These are phyloP conservation scores for Podosphaera fusca DNA, from an alignment of 2,329 filamentous ascomycete genomes.

Conservation along the genomic window DNA sequence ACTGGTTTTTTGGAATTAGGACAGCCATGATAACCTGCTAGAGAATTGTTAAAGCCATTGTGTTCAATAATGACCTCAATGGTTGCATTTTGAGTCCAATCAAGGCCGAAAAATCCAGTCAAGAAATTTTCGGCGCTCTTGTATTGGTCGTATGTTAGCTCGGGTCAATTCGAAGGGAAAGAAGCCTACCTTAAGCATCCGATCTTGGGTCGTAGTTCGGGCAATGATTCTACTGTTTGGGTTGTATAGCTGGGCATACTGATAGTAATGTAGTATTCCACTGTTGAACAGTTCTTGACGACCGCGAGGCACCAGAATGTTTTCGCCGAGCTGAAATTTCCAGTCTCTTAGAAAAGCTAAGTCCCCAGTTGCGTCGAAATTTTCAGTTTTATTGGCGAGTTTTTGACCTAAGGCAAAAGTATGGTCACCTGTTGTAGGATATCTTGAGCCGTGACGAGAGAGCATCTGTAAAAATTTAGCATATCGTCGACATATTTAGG, in stretches of 20 bases:
- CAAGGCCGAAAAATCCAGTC: conserved; percentile 55
- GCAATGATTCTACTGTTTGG: conserved; percentile 50
- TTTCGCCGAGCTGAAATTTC: conserved; percentile 43
- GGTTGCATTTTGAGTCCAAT: conserved; percentile 49
- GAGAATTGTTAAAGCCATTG: conserved; percentile 41
- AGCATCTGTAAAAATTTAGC: conserved; percentile 31
- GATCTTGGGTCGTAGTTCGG: conserved; percentile 51
- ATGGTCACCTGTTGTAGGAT: conserved; percentile 38
- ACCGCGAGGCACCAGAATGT: conserved; percentile 50
- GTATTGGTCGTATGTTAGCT: neutral
- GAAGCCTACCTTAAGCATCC: conserved; percentile 42
- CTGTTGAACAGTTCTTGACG: conserved; percentile 52
- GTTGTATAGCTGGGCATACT: conserved; percentile 34
- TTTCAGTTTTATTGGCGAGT: conserved; percentile 29
- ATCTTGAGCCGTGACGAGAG: conserved; percentile 43
- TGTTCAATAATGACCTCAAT: conserved; percentile 50
- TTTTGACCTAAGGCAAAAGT: conserved; percentile 32
- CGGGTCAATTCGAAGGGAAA: no score
- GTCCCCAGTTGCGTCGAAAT: conserved; percentile 30
- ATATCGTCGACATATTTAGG: neutral
- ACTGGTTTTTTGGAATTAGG: conserved; percentile 28
- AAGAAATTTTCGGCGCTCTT: conserved; percentile 46
- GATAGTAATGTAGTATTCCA: conserved; percentile 45
- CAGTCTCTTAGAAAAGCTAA: conserved; percentile 46
- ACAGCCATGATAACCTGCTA: conserved; percentile 44